Evolutionary conservation across 78 protist species (phyloP).

Genomic region (Protostelium mycophagum): DNA sequence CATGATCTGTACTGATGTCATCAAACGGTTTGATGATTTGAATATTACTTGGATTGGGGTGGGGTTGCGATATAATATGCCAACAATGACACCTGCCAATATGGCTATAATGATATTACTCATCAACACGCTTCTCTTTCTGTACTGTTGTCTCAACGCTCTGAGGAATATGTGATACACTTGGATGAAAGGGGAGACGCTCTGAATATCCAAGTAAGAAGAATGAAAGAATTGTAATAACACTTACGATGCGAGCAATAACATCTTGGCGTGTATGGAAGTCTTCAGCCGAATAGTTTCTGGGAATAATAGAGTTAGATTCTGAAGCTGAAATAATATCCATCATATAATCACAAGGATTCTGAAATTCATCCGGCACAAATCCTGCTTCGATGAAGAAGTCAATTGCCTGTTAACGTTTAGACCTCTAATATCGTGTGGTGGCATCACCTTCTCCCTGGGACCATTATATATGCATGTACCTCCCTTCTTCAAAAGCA

Average conservation of each 20-base stretch:
- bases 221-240: background rate
- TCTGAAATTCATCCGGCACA: background rate
- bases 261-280: background rate
- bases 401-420: background rate
- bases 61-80: background rate
- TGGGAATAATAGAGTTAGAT: background rate
- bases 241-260: background rate
- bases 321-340: background rate
- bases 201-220: background rate
- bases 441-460: background rate
- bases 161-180: background rate
- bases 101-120: background rate
- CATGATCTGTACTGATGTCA: background rate
- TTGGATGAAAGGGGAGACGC: background rate
- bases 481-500: constrained; percentile 78
- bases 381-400: background rate
- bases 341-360: background rate
- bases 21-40: background rate
- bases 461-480: constrained; percentile 58
- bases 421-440: background rate
- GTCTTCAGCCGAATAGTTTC: background rate
- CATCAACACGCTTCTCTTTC: background rate
- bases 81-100: background rate
- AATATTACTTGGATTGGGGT: background rate
- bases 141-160: background rate